A percentile compares a stretch with the other conserved stretches of the same genome.
These are phyloP conservation scores for Pseudisothecium myosuroides DNA, from an alignment of 225 moss, liverwort and hornwort genomes.

Conservation along the genomic window DNA sequence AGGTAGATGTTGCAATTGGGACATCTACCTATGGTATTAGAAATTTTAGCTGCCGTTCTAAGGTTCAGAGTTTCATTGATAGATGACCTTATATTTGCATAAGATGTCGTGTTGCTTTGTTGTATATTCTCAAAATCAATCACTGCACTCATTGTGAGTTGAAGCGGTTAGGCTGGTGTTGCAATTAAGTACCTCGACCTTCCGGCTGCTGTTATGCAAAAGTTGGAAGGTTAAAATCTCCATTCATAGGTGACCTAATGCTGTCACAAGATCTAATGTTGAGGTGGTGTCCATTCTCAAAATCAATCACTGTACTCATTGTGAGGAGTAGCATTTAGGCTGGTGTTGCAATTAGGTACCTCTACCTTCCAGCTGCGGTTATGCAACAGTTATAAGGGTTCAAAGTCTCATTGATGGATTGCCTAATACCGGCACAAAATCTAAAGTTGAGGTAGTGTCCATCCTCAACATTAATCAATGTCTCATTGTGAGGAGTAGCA, in stretches of 20 bases:
- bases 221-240: not conserved
- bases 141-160: not conserved
- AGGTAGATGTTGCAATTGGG: not conserved
- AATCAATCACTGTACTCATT: not conserved
- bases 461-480: not conserved
- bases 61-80: not conserved
- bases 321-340: not conserved
- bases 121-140: not conserved
- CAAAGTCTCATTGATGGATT: not conserved
- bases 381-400: not conserved
- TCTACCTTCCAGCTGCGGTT: not conserved
- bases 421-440: not conserved
- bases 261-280: not conserved
- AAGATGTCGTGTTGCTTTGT: not conserved
- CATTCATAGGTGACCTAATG: not conserved
- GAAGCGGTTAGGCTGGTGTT: not conserved
- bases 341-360: not conserved
- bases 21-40: not conserved
- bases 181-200: not conserved
- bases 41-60: not conserved
- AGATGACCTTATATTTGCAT: not conserved
- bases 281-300: not conserved
- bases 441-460: not conserved
- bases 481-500: not conserved
- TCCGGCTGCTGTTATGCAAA: not conserved